A percentile compares a stretch with the other conserved stretches of the same genome.
Evolutionary conservation across 345 rosid species (phyloP).

Genomic region (Odontarrhena argentea): DNA sequence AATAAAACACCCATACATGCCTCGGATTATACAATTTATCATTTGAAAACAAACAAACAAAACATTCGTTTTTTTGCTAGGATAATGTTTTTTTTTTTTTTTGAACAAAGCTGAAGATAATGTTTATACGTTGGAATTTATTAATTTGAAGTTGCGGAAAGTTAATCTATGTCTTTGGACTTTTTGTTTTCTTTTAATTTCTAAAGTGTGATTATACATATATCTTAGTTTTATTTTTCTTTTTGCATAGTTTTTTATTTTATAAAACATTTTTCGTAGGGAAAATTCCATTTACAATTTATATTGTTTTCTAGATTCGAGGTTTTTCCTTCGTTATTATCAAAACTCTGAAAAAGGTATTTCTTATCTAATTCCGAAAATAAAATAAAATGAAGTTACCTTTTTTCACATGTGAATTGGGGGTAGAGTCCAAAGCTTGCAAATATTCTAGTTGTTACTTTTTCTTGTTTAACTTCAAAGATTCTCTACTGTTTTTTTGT

Average conservation of each 20-base stretch:
- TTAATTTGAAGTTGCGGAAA: conserved; percentile 22
- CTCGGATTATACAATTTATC: too few species aligned
- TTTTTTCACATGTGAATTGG: conserved; percentile 24
- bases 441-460: conserved; percentile 38
- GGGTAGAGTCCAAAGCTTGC: conserved; percentile 21
- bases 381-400: neutral
- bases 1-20: neutral
- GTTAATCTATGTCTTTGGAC: conserved; percentile 14
- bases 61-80: too few species aligned
- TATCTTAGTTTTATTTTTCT: conserved; percentile 6
- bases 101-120: neutral
- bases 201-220: neutral
- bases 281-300: conserved; percentile 1
- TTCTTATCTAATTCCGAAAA: conserved; percentile 4
- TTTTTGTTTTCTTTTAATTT: neutral
- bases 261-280: neutral
- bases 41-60: neutral
- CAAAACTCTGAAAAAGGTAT: conserved; percentile 9
- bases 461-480: conserved; percentile 39
- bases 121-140: conserved; percentile 9
- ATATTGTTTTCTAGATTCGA: neutral
- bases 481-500: conserved; percentile 42
- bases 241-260: neutral
- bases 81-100: too few species aligned
- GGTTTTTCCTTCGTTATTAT: conserved; percentile 15